Conservation (phyloP, 2,329 filamentous ascomycete genomes). For the Talaromyces atroroseus region DNA sequence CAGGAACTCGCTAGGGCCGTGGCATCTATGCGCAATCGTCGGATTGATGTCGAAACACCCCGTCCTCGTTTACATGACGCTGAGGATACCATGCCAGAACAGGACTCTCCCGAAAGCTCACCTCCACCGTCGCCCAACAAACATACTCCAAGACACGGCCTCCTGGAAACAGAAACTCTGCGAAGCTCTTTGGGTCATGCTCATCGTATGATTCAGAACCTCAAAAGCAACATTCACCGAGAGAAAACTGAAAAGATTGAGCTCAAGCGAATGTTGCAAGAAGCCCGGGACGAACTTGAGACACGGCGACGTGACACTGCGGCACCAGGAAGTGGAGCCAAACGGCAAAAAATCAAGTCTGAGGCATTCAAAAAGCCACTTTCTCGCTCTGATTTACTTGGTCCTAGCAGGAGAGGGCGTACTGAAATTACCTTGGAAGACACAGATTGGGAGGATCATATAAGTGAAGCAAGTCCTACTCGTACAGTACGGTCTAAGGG, state of each 20-base stretch:
- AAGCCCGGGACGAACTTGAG: constrained; percentile 87
- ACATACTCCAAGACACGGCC: constrained; percentile 80
- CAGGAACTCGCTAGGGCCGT: constrained; percentile 83
- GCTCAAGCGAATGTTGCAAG: constrained; percentile 88
- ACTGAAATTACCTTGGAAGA: constrained; percentile 75
- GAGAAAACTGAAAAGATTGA: constrained; percentile 99
- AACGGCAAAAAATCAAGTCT: constrained; percentile 57
- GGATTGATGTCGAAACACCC: constrained; percentile 59
- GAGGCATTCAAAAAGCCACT: constrained; percentile 70
- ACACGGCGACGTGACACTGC: constrained; percentile 54
- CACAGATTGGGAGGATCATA: constrained; percentile 83
- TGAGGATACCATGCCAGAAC: constrained; percentile 60
- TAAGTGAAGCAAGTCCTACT: constrained; percentile 54
- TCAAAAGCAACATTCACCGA: constrained; percentile 89
- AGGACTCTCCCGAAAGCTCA: constrained; percentile 78
- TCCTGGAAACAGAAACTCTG: constrained; percentile 91
- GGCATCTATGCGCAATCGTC: constrained; percentile 61
- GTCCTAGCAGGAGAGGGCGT: constrained; percentile 64
- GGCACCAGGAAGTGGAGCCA: constrained; percentile 35
- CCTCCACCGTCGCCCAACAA: constrained; percentile 88
- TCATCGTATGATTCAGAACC: constrained; percentile 91
- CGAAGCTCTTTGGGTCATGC: constrained; percentile 92
- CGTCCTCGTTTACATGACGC: constrained; percentile 57
- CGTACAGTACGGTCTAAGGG: constrained; percentile 32
- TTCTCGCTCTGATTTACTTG: constrained; percentile 65